These are phyloP conservation scores for Cotoneaster glaucophyllus DNA, from an alignment of 306 rosid genomes.

Conservation along the genomic window DNA sequence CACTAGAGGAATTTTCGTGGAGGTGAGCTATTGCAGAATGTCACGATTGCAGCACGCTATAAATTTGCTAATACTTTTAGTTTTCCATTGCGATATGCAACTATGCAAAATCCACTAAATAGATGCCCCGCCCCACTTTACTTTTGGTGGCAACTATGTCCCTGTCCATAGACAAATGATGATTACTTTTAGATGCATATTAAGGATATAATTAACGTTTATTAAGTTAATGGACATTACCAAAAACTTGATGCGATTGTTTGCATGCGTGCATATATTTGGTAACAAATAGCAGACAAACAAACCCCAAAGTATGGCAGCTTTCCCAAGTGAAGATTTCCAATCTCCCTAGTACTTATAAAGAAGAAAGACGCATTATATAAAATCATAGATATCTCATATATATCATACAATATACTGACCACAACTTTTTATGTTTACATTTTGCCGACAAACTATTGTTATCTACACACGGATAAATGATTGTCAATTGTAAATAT, in stretches of 20 bases:
- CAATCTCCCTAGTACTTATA: too few relatives aligned
- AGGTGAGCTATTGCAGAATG: background rate
- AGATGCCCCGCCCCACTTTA: background rate
- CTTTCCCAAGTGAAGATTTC: background rate
- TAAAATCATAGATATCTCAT: too few relatives aligned
- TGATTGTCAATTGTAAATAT: too few relatives aligned
- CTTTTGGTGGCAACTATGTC: background rate
- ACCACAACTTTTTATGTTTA: too few relatives aligned
- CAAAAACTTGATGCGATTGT: too few relatives aligned
- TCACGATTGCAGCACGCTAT: background rate
- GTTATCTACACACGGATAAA: too few relatives aligned
- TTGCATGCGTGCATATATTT: background rate
- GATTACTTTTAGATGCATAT: background rate
- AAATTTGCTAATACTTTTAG: background rate
- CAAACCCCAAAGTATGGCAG: background rate
- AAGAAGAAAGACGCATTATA: too few relatives aligned
- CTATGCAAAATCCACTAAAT: background rate
- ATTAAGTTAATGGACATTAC: too few relatives aligned
- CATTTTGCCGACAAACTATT: too few relatives aligned
- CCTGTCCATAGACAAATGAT: background rate
- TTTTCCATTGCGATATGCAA: background rate
- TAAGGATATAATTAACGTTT: background rate
- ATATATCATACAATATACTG: too few relatives aligned
- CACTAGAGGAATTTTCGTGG: background rate
- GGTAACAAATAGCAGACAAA: background rate